Evolutionary conservation across 2,329 filamentous ascomycete genomes (phyloP), one percentile per base, ranked within the genome.

Genomic region (Aspergillus pseudonomiae): DNA sequence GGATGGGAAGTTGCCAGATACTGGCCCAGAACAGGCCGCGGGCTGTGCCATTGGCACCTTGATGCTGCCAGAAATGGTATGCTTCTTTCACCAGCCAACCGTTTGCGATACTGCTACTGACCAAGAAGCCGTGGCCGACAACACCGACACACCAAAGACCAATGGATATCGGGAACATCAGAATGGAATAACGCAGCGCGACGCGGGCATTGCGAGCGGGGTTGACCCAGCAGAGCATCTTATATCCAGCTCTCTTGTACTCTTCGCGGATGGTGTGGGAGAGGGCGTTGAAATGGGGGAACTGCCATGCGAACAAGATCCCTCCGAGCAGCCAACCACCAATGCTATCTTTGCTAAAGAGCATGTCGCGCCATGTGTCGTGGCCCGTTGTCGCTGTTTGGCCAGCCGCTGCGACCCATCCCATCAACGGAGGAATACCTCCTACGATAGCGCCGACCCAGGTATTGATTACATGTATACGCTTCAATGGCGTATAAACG

Each of bases 281-380:
- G 26, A 99, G 84, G 1, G 94, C 91, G 85, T 97, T 98, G 82
- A 99, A 99, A 80, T 99, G 95, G 3, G 95, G 93, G 74, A 99
- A 98, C 75, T 99, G 94, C 95, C 95, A 99, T 14, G 93, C 91
- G 69, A 97, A 96, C 6, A 99, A 83, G 7, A 98, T 81, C 0
- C 85, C 88, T 1, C 92, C 94, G 16, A 97, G 82, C 0, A 98
- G 81, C 95, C 95, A 99, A 4, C 94, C 95, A 6, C 95, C 95
- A 12, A 88, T 80, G 30, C 83, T 85, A 77, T 88, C 73, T 76
- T 89, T 75, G 72, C 91, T 89, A 62, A 96, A 86, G 0, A 96
- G 82, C 45, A 96, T 85, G 74, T 95, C 92, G 56, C 86, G 84
- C 89, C 91, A 95, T 12, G 88, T 89, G 34, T 91, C 90, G 68